Evolutionary conservation across 2,329 filamentous ascomycete species (phyloP), one percentile per base, ranked within the genome.

Genomic region (Paracorniculantispora psalliotae): DNA sequence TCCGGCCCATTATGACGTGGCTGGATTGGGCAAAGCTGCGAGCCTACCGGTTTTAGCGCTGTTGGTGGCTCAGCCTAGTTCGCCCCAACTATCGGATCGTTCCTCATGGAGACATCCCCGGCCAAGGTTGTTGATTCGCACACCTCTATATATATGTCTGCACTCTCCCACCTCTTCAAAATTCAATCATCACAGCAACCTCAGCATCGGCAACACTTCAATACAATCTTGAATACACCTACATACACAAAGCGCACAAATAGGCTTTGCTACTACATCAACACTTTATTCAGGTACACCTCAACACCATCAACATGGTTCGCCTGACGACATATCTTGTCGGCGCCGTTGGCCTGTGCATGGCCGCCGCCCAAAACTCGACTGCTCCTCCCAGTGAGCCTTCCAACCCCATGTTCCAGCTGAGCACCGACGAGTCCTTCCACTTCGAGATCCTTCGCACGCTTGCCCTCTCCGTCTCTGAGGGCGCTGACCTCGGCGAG

Each of bases 401-500:
- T 12, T 5, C 23, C 5, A 50, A 51, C 21, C 58, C 55, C n/a
- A 67, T 67, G 62, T 49, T 63, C 5, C 64, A 63, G 23, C 61
- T 67, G 17, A 67, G 48, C 58, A 10, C 60, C 10, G 65, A 67
- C 53, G 19, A 57, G 17, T 59, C 54, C 50, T 67, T 68, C 54
- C 63, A 68, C 61, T 68, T 61, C 19, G 63, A 67, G 53, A 64
- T 68, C 44, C 66, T 68, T 13, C 67, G 67, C 54, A 60, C 62
- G 15, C 43, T 68, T 2, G 60, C 64, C 4, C 41, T 61, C 9
- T 55, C 64, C 8, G 53, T 59, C 25, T 64, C 64, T 50, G 61
- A 66, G 47, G 71, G 71, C 30, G 59, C 69, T 15, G 68, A 72
- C 25, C 65, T 72, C 0, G 68, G 67, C 25, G 69, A 74, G 17